phyloP scores from a whole-genome alignment of 345 rosid genomes.

The Moricandia moricandioides region DNA sequence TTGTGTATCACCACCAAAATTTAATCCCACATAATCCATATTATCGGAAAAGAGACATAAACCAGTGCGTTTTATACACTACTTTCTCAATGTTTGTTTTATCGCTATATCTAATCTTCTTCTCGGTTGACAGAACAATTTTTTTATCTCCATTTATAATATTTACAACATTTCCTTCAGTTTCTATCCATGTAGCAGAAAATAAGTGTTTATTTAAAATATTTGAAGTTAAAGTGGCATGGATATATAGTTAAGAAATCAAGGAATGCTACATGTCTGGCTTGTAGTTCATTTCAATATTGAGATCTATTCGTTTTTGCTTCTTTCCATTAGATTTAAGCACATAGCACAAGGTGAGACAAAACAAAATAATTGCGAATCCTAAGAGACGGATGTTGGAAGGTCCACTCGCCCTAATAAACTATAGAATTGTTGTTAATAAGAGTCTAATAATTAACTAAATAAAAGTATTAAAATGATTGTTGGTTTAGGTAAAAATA shows the following conservation, averaged over 20 bases:
- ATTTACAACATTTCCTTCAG: not conserved
- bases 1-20: not conserved
- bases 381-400: constrained; percentile 38
- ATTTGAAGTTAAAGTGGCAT: not conserved
- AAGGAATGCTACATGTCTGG: constrained; percentile 2
- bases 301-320: constrained; percentile 4
- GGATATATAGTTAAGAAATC: not conserved
- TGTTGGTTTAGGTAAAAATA: constrained; percentile 25
- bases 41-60: no score
- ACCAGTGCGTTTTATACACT: not conserved
- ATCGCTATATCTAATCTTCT: no score
- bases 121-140: no score
- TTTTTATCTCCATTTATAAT: no score
- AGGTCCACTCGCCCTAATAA: constrained; percentile 30
- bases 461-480: not conserved
- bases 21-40: not conserved
- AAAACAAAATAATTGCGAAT: constrained; percentile 34
- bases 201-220: not conserved
- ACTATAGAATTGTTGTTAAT: not conserved
- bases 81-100: no score
- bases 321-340: constrained; percentile 21
- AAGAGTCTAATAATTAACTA: not conserved
- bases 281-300: not conserved
- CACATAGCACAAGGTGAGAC: constrained; percentile 36
- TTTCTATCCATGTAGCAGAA: not conserved